phyloP scores from a whole-genome alignment of 2,329 filamentous ascomycete species.

The Sarocladium strictum region DNA sequence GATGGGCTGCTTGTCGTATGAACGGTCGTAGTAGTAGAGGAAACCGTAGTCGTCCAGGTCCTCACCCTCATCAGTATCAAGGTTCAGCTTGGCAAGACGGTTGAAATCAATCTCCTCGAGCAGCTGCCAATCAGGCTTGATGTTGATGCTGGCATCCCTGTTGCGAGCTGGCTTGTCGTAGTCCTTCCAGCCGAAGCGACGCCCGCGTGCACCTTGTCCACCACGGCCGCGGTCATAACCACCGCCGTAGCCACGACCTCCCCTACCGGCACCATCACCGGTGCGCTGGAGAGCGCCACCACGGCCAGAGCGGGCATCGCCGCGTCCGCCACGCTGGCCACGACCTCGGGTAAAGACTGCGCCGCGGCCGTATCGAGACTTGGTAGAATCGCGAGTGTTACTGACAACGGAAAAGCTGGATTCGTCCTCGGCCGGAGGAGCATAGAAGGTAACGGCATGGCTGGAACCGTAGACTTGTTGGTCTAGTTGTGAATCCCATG shows the following conservation, averaged over 20 bases:
- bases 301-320: conserved; percentile 53
- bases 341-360: conserved; percentile 85
- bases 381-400: conserved; percentile 80
- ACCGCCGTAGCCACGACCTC: conserved; percentile 44
- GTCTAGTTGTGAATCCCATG: conserved; percentile 47
- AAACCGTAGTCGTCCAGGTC: conserved; percentile 95
- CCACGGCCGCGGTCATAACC: conserved; percentile 68
- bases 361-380: conserved; percentile 83
- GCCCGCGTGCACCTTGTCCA: conserved; percentile 61
- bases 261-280: conserved; percentile 60
- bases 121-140: conserved; percentile 92
- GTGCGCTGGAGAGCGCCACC: conserved; percentile 63
- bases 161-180: conserved; percentile 97
- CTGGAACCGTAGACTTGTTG: conserved; percentile 96
- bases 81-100: conserved; percentile 88
- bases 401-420: conserved; percentile 97
- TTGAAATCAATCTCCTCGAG: conserved; percentile 99
- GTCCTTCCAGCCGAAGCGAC: conserved; percentile 97
- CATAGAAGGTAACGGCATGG: conserved; percentile 78
- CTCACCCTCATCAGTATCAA: conserved; percentile 91
- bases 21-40: conserved; percentile 96
- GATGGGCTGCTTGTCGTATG: conserved; percentile 88
- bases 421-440: conserved; percentile 91
- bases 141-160: conserved; percentile 91
- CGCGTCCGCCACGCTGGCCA: conserved; percentile 67